These are phyloP conservation scores for Boletus edulis DNA, from an alignment of 768 basidiomycete genomes.

Conservation along the genomic window DNA sequence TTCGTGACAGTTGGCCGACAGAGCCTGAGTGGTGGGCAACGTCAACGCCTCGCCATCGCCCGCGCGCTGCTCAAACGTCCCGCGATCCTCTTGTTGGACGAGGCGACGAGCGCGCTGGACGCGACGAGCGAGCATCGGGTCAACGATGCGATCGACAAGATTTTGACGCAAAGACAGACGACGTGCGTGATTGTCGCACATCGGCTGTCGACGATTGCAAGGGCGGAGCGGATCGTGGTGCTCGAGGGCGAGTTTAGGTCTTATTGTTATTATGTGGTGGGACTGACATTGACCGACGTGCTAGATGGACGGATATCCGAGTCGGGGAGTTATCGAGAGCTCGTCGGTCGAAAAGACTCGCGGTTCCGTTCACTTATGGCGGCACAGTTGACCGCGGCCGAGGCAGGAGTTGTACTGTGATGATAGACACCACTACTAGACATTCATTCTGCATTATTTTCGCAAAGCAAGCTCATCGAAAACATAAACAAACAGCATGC, in stretches of 20 bases:
- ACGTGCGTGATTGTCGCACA: conserved; percentile 91
- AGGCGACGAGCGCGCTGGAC: conserved; percentile 87
- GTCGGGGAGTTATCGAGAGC: conserved; percentile 74
- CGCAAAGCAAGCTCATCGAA: conserved; percentile 8
- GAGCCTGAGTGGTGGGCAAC: conserved; percentile 60
- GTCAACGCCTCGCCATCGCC: conserved; percentile 79
- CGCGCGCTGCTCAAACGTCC: conserved; percentile 89
- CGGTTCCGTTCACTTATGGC: conserved; percentile 88
- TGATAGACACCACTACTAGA: conserved; percentile 2
- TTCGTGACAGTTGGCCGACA: conserved; percentile 22
- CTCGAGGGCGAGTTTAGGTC: conserved; percentile 60
- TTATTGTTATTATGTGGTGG: not conserved
- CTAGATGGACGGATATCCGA: conserved; percentile 78
- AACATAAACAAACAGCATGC: not conserved
- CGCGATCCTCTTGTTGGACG: conserved; percentile 82
- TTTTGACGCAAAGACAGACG: conserved; percentile 72
- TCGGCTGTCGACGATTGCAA: conserved; percentile 83
- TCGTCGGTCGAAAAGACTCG: conserved; percentile 70
- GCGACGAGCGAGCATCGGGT: conserved; percentile 85
- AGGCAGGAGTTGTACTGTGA: conserved; percentile 13
- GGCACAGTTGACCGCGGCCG: conserved; percentile 68
- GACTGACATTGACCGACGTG: not conserved
- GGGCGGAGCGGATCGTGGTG: conserved; percentile 88
- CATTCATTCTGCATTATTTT: not conserved
- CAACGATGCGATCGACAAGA: conserved; percentile 86